Evolutionary conservation across 495 filamentous ascomycete genomes (phyloP).

Genomic region (Xylaria scruposa): DNA sequence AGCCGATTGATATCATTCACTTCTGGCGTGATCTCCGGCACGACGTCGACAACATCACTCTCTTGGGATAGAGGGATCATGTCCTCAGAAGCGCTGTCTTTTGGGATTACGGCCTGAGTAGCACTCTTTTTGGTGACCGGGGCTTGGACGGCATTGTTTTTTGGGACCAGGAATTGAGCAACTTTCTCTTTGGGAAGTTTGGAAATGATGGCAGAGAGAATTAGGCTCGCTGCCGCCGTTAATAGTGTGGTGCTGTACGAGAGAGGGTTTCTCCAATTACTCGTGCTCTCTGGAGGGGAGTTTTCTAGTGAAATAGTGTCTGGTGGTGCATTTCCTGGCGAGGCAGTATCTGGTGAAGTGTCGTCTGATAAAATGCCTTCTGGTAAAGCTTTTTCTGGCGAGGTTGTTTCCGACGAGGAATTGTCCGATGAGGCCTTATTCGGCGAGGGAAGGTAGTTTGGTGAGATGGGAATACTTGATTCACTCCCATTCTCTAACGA

Average conservation of each 20-base stretch:
- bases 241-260: conserved; percentile 7
- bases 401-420: background rate
- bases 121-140: background rate
- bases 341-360: background rate
- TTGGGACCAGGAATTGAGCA: background rate
- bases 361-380: background rate
- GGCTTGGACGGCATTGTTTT: background rate
- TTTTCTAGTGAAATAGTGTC: background rate
- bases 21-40: background rate
- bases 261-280: background rate
- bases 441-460: background rate
- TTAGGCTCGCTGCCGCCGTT: background rate
- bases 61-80: background rate
- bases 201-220: background rate
- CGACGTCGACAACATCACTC: background rate
- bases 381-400: background rate
- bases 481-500: conserved; percentile 6
- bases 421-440: background rate
- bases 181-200: background rate
- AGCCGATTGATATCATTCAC: background rate
- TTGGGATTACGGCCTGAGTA: background rate
- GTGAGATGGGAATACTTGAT: background rate
- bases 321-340: background rate
- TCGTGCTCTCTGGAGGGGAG: background rate
- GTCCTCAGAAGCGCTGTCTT: background rate